Evolutionary conservation across 2,329 filamentous ascomycete species (phyloP).

Genomic region (Sporothrix mexicana): DNA sequence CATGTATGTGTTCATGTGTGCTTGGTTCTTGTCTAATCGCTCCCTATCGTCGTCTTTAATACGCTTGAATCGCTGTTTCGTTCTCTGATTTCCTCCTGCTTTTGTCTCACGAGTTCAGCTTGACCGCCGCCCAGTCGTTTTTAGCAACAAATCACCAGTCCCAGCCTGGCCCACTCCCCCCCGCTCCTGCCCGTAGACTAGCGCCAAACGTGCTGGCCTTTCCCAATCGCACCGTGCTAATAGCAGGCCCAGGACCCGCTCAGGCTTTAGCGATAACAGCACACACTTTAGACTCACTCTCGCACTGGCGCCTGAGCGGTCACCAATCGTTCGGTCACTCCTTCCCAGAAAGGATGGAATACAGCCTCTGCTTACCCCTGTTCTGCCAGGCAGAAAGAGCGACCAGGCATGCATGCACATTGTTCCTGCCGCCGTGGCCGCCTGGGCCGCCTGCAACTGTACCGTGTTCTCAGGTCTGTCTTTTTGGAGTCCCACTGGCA

Average conservation of each 20-base stretch:
- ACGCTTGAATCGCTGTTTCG: too few species aligned
- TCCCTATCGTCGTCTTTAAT: too few species aligned
- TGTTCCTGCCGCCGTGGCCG: slow-evolving; percentile 20
- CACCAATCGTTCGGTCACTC: not conserved
- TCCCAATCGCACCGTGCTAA: slow-evolving; percentile 21
- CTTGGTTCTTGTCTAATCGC: not conserved
- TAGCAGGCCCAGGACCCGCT: not conserved
- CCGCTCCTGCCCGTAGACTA: slow-evolving; percentile 20
- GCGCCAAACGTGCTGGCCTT: slow-evolving; percentile 14
- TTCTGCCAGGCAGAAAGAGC: slow-evolving; percentile 24
- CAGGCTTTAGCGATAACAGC: not conserved
- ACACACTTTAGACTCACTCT: not conserved
- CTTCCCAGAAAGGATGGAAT: not conserved
- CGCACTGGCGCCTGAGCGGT: not conserved
- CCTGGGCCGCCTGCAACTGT: not conserved
- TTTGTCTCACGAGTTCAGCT: slow-evolving; percentile 4
- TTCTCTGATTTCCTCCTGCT: not conserved
- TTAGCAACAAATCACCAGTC: not conserved
- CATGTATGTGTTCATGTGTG: not conserved
- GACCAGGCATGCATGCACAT: not conserved
- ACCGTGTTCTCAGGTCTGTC: too few species aligned
- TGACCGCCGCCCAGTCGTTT: slow-evolving; percentile 1
- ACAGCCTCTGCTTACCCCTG: not conserved
- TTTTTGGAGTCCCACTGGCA: not conserved
- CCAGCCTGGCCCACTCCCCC: not conserved